Percentiles rank a stretch among this genome's conserved stretches.
Conservation (phyloP, 2,329 filamentous ascomycete species). For the Fusarium subglutinans region DNA sequence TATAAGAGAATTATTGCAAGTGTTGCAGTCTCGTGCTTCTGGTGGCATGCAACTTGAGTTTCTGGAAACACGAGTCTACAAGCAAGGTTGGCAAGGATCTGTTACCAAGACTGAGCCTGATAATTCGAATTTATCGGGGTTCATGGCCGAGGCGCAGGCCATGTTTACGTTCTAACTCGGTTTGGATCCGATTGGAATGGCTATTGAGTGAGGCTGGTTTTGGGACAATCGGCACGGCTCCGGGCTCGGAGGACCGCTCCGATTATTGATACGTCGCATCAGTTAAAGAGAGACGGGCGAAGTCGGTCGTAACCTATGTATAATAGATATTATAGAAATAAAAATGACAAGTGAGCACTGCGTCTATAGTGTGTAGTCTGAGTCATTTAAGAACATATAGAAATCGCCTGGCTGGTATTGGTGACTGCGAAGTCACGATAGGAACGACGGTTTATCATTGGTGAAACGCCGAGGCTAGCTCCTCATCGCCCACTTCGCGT, state of each 20-base stretch:
- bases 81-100: constrained; percentile 22
- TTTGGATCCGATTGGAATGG: no score
- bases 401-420: background rate
- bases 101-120: constrained; percentile 1
- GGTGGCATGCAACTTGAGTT: background rate
- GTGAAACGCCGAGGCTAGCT: background rate
- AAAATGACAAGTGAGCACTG: background rate
- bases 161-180: background rate
- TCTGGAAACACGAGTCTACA: background rate
- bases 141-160: background rate
- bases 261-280: rapidly evolving
- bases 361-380: no score
- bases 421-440: background rate
- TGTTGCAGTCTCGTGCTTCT: background rate
- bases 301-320: rapidly evolving
- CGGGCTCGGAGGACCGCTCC: background rate
- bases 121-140: background rate
- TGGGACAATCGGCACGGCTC: background rate
- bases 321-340: background rate
- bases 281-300: rapidly evolving
- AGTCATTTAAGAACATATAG: rapidly evolving
- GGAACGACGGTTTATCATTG: rapidly evolving
- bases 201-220: background rate
- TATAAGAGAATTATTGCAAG: rapidly evolving
- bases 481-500: background rate